Percentiles rank a stretch among this genome's conserved stretches.
These are phyloP conservation scores for Sabuloglossum arenarium DNA, from an alignment of 495 filamentous ascomycete genomes.

Conservation along the genomic window DNA sequence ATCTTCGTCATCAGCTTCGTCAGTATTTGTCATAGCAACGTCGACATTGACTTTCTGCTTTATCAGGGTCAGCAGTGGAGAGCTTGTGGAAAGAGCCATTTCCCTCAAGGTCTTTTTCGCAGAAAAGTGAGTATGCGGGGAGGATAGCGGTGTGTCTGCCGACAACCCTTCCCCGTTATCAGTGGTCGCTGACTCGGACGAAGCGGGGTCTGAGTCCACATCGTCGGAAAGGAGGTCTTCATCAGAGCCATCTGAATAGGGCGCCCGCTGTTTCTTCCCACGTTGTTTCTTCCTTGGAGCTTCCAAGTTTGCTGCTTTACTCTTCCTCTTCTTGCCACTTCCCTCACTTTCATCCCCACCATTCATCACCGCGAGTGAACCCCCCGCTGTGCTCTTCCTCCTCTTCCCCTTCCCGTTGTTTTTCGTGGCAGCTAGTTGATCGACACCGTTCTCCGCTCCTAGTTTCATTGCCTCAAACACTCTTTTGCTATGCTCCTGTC, in stretches of 20 bases:
- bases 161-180: background rate
- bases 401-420: constrained; percentile 2
- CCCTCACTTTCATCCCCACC: background rate
- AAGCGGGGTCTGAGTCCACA: background rate
- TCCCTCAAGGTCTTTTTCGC: no score
- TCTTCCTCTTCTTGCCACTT: background rate
- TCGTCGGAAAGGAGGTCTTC: background rate
- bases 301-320: background rate
- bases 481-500: background rate
- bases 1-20: background rate
- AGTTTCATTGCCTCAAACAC: constrained; percentile 1
- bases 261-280: no score
- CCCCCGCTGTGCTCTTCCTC: background rate
- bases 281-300: background rate
- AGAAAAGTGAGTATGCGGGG: background rate
- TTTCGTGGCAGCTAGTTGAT: background rate
- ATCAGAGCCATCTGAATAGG: no score
- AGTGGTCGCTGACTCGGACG: background rate
- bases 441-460: background rate
- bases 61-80: background rate
- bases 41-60: background rate
- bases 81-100: background rate
- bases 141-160: background rate
- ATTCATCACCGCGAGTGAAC: background rate
- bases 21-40: background rate